Base-by-base conservation (phyloP, 148 eudicot genomes). In the Heliosperma pusillum region DNA sequence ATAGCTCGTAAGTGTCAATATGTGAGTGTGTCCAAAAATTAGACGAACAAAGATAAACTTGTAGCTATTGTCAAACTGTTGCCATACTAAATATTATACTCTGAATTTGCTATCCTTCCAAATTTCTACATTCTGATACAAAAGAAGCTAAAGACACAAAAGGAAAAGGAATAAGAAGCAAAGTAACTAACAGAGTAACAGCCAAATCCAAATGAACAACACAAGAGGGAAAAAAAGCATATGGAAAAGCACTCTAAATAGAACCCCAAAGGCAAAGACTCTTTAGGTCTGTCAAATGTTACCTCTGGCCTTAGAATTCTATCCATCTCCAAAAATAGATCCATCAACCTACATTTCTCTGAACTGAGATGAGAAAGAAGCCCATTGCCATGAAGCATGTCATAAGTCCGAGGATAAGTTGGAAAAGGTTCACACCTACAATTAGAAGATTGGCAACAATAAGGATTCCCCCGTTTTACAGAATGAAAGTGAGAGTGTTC, bases 251-350 rank as follows among this genome's bases (percentile, higher is more conserved):
- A 59, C 19, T 20, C 45, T 30, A 25, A 15, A 70, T 6, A 70
- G 36, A 53, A 13, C 30, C 20, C 30, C 20, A 22, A 33, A 50
- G 71, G 42, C 64, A 77, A 71, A 63, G 66, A 63, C 6, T 63
- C 33, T 63, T 27, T 2, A 5, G 16, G 91, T 93, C 93, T 91
- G 77, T 25, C n/a, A 33, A 33, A 33, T 33, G 5, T 33, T 89
- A 93, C 97, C 94, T 91, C 98, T 6, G 98, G 98, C n/a, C 98
- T 87, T 44, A 93, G 74, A 77, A 93, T 93, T 80, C 97, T 92
- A 72, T 93, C 98, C 98, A 93, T 93, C 84, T 93, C 98, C 75
- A 91, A 71, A 66, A 93, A 88, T 65, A 93, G 81, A 78, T 88
- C 84, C 78, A 85, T 80, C 79, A 87, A 80, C 76, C 90, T 89